Evolutionary conservation across 164 flowering plant species (phyloP).

Genomic region (Hamamelis virginiana): DNA sequence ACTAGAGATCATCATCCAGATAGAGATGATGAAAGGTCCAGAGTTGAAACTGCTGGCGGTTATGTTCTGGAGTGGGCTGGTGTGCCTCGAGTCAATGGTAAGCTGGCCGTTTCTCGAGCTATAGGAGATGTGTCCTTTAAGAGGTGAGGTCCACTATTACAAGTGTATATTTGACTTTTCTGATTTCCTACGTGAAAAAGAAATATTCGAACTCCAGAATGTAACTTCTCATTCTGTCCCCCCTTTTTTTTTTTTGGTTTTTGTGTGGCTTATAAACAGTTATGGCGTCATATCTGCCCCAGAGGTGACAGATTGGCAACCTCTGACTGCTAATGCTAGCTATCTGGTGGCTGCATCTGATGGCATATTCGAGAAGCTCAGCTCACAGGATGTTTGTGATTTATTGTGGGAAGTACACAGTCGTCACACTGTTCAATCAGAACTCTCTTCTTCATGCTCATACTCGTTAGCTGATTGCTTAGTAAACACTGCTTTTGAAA

Average conservation of each 20-base stretch:
- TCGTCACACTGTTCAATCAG: conserved; percentile 23
- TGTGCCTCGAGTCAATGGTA: conserved; percentile 84
- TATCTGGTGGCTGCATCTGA: conserved; percentile 91
- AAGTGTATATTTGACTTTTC: not conserved
- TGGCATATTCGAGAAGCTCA: conserved; percentile 85
- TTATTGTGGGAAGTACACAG: conserved; percentile 60
- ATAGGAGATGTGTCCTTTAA: conserved; percentile 83
- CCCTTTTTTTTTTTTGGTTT: not conserved
- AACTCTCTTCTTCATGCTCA: conserved; percentile 46
- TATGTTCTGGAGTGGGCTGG: conserved; percentile 75
- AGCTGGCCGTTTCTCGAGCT: conserved; percentile 87
- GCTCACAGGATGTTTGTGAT: conserved; percentile 86
- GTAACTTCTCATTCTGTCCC: conserved; percentile 11
- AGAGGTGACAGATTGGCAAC: conserved; percentile 91
- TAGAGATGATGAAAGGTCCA: conserved; percentile 81
- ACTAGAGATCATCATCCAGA: conserved; percentile 96
- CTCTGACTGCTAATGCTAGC: conserved; percentile 67
- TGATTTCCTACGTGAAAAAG: not conserved
- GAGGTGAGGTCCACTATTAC: conserved; percentile 43
- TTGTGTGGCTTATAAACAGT: conserved; percentile 37
- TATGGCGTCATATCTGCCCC: conserved; percentile 91
- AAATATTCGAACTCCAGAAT: not conserved
- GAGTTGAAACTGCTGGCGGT: conserved; percentile 96
- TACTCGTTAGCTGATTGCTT: conserved; percentile 80
- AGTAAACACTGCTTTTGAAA: conserved; percentile 70